Conservation (phyloP, 768 basidiomycete species). For the Suillus placidus region DNA sequence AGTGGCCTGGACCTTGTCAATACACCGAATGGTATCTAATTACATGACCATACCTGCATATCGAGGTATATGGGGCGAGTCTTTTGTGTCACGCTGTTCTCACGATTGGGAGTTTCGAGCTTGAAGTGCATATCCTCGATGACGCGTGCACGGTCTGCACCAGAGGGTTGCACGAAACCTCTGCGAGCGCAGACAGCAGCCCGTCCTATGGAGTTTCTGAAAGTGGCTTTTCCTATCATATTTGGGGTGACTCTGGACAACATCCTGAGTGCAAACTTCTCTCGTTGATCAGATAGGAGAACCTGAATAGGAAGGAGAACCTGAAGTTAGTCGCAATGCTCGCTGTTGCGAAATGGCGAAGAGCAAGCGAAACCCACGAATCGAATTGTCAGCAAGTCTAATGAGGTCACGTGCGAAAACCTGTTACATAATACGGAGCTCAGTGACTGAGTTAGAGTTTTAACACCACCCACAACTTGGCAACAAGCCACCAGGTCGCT, state of each 20-base stretch:
- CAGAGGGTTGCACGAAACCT: conserved; percentile 78
- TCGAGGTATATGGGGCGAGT: conserved; percentile 94
- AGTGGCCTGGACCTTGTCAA: conserved; percentile 66
- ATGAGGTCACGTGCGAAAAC: not conserved
- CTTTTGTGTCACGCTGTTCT: conserved; percentile 59
- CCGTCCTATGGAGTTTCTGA: conserved; percentile 27
- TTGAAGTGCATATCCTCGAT: conserved; percentile 85
- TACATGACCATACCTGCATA: conserved; percentile 72
- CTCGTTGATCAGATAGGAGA: conserved; percentile 6
- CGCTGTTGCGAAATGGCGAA: conserved; percentile 6
- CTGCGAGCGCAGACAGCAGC: conserved; percentile 42
- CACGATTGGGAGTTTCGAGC: conserved; percentile 62
- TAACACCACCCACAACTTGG: not conserved
- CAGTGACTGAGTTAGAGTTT: not conserved
- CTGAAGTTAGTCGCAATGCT: conserved; percentile 7
- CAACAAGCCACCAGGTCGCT: not conserved
- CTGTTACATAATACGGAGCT: not conserved
- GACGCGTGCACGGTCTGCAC: conserved; percentile 79
- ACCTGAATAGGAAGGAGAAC: conserved; percentile 18
- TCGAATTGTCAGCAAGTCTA: conserved; percentile 2
- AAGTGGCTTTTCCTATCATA: conserved; percentile 29
- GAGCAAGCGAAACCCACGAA: not conserved
- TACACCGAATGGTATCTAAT: conserved; percentile 12
- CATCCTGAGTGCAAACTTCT: conserved; percentile 41
- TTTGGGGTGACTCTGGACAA: conserved; percentile 56